These are phyloP conservation scores for Achlya hypogyna DNA, from an alignment of 352 stramenopile genomes.

Conservation along the genomic window DNA sequence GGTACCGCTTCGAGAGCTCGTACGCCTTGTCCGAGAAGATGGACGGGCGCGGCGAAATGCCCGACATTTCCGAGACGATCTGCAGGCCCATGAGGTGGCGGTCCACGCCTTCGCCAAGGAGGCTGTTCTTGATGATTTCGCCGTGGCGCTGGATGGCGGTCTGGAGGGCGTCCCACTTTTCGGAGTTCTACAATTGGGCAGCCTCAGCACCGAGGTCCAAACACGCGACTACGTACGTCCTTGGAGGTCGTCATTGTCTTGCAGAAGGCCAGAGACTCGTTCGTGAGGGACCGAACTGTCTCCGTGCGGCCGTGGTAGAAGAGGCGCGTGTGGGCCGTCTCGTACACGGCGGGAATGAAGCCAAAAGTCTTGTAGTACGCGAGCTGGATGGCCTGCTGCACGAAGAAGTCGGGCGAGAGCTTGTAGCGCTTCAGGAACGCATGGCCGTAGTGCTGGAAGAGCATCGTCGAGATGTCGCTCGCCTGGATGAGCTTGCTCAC, in stretches of 20 bases:
- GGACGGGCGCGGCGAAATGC: constrained; percentile 75
- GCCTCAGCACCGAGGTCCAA: neutral
- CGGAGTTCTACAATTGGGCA: constrained; percentile 27
- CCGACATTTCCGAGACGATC: constrained; percentile 89
- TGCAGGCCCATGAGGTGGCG: constrained; percentile 94
- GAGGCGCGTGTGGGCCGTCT: constrained; percentile 94
- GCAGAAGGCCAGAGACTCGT: constrained; percentile 85
- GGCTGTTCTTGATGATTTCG: constrained; percentile 78
- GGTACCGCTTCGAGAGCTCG: constrained; percentile 89
- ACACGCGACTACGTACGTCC: neutral
- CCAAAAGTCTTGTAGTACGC: constrained; percentile 94
- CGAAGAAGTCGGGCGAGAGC: constrained; percentile 94
- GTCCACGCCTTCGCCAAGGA: constrained; percentile 88
- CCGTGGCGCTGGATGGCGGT: constrained; percentile 87
- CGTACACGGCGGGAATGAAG: constrained; percentile 91
- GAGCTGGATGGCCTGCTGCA: constrained; percentile 96
- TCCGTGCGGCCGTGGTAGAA: constrained; percentile 96
- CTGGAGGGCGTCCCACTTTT: constrained; percentile 83
- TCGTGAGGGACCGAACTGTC: constrained; percentile 83
- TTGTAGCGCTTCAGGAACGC: constrained; percentile 91
- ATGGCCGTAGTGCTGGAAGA: constrained; percentile 89
- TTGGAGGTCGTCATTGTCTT: constrained; percentile 68
- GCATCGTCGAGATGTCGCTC: constrained; percentile 84
- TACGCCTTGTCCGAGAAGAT: constrained; percentile 93
- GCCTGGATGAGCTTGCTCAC: constrained; percentile 89